Conservation (phyloP, 1,139 yeast genomes). For the Hansenula sp. region DNA sequence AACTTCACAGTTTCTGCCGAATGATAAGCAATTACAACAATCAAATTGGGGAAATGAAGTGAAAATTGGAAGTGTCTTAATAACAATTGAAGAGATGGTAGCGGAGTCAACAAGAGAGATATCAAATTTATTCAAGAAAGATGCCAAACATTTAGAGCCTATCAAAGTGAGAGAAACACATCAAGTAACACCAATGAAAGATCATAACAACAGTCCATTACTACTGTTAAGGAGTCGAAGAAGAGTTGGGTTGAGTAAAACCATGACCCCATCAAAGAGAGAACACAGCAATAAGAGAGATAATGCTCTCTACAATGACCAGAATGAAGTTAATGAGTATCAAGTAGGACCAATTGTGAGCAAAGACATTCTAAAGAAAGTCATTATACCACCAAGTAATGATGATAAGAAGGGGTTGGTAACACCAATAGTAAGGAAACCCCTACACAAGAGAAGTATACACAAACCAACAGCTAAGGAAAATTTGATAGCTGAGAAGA, state of each 20-base stretch:
- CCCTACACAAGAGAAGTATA: too few relatives aligned
- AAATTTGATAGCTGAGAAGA: too few relatives aligned
- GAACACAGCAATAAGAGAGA: too few relatives aligned
- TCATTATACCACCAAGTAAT: too few relatives aligned
- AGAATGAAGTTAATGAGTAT: too few relatives aligned
- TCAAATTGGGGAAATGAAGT: conserved; percentile 19
- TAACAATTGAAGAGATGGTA: conserved; percentile 17
- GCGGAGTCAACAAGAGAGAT: conserved; percentile 14
- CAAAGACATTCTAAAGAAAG: too few relatives aligned
- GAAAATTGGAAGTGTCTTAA: conserved; percentile 20
- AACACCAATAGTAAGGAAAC: too few relatives aligned
- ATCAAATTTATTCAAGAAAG: conserved; percentile 11
- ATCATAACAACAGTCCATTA: background rate
- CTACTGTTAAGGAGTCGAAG: conserved; percentile 3
- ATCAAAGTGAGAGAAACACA: background rate
- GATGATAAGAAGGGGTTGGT: too few relatives aligned
- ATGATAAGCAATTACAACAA: conserved; percentile 13
- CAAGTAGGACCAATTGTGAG: too few relatives aligned
- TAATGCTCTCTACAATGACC: too few relatives aligned
- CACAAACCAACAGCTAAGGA: background rate
- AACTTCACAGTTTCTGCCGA: conserved; percentile 30
- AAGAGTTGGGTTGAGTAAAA: conserved; percentile 14
- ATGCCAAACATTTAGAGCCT: background rate
- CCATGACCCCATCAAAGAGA: conserved; percentile 12
- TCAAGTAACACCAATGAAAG: background rate